These are phyloP conservation scores for Lipomyces yamanashiensis DNA, from an alignment of 805 yeast species.

Conservation along the genomic window DNA sequence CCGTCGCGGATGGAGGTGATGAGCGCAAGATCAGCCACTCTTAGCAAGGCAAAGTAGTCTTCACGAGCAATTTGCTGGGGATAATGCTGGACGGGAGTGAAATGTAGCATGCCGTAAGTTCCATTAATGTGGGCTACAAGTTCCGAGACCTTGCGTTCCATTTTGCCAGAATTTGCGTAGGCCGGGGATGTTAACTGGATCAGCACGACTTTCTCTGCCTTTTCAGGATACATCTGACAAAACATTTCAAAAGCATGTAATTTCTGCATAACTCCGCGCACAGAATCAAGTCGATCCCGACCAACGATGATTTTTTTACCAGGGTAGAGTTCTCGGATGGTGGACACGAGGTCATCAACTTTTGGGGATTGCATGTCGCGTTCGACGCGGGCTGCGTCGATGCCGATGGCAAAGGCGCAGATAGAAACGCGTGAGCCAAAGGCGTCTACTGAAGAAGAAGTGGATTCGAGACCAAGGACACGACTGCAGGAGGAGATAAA, in stretches of 20 bases:
- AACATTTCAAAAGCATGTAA: slow-evolving; percentile 88
- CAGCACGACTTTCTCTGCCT: slow-evolving; percentile 83
- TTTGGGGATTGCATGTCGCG: slow-evolving; percentile 57
- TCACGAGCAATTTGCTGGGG: slow-evolving; percentile 86
- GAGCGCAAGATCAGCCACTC: slow-evolving; percentile 88
- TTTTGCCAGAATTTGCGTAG: slow-evolving; percentile 59
- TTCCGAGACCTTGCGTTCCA: slow-evolving; percentile 84
- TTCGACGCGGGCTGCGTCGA: slow-evolving; percentile 73
- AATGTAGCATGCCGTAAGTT: slow-evolving; percentile 78
- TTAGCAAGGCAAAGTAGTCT: slow-evolving; percentile 83
- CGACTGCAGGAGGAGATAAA: slow-evolving; percentile 89
- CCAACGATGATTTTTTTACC: slow-evolving; percentile 80
- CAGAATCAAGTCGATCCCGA: slow-evolving; percentile 88
- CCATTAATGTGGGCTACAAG: slow-evolving; percentile 82
- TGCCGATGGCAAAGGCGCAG: slow-evolving; percentile 84
- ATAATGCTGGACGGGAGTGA: slow-evolving; percentile 88
- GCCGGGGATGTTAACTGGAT: slow-evolving; percentile 92
- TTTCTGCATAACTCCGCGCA: slow-evolving; percentile 92
- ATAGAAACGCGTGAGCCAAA: slow-evolving; percentile 80
- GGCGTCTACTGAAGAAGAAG: slow-evolving; percentile 48
- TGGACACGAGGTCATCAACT: slow-evolving; percentile 58
- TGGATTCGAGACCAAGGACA: slow-evolving; percentile 73
- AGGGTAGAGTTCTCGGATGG: slow-evolving; percentile 56
- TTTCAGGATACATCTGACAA: slow-evolving; percentile 87
- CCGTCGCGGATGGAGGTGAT: slow-evolving; percentile 94